phyloP scores from a whole-genome alignment of 202 grass and related monocot species.

The Schoenoplectus triqueter region DNA sequence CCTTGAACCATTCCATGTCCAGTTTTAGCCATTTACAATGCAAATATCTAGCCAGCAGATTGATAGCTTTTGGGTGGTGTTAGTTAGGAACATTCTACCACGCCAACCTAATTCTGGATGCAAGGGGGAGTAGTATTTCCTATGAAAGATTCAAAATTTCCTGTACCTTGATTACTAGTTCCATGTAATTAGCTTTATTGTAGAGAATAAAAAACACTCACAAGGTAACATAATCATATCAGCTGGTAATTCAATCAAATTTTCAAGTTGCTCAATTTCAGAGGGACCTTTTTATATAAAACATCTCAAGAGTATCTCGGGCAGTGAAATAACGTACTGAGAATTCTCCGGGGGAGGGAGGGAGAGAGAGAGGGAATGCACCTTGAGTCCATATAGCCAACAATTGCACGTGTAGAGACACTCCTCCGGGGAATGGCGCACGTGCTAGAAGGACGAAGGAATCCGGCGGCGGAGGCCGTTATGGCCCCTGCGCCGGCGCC shows the following conservation, averaged over 20 bases:
- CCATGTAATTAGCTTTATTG: neutral
- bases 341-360: neutral
- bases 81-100: neutral
- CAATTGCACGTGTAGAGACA: neutral
- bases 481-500: neutral
- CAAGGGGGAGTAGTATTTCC: neutral
- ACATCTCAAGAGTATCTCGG: constrained; percentile 5
- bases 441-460: neutral
- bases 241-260: neutral
- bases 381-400: constrained; percentile 23
- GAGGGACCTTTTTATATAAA: neutral
- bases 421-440: neutral
- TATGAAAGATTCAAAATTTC: constrained; percentile 10
- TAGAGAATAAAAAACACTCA: neutral
- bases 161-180: neutral
- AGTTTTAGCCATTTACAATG: neutral
- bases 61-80: neutral
- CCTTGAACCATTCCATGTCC: neutral
- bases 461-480: constrained; percentile 19
- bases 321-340: neutral
- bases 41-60: constrained; percentile 3
- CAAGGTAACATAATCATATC: neutral
- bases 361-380: constrained; percentile 17
- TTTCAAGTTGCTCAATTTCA: constrained; percentile 1
- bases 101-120: neutral